These are phyloP conservation scores for Flaveria linearis DNA, from an alignment of 129 eudicot genomes.

Conservation along the genomic window DNA sequence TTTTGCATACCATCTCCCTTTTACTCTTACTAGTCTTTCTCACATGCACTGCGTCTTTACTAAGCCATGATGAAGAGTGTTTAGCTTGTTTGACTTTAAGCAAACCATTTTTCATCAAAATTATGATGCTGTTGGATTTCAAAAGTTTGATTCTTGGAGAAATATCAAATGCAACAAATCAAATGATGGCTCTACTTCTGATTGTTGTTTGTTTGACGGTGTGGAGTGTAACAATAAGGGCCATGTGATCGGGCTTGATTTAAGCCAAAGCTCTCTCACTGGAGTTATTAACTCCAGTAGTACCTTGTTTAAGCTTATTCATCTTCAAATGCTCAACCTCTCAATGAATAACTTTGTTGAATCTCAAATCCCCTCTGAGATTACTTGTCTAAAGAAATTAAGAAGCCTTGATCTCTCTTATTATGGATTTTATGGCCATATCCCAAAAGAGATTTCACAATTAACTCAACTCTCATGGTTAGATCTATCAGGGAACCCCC, in stretches of 20 bases:
- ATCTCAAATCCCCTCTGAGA: constrained; percentile 29
- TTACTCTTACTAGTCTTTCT: not conserved
- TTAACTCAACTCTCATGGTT: constrained; percentile 19
- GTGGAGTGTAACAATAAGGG: constrained; percentile 13
- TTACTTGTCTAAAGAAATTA: not conserved
- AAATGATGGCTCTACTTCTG: not conserved
- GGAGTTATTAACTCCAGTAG: constrained; percentile 24
- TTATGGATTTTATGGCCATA: constrained; percentile 27
- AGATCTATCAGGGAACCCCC: constrained; percentile 23
- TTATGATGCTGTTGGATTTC: not conserved
- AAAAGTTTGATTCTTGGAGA: constrained; percentile 25
- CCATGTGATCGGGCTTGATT: constrained; percentile 36
- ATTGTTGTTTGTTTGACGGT: constrained; percentile 31
- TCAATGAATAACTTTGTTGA: constrained; percentile 23
- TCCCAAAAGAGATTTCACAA: constrained; percentile 34
- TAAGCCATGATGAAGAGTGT: constrained; percentile 2
- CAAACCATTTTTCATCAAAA: constrained; percentile 20
- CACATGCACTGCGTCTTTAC: not conserved
- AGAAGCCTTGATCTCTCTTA: constrained; percentile 22
- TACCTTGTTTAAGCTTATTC: constrained; percentile 26
- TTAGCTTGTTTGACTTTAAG: constrained; percentile 24
- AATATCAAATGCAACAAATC: constrained; percentile 17
- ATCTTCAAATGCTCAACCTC: constrained; percentile 32
- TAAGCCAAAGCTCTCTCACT: constrained; percentile 17
- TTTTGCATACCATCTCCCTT: constrained; percentile 4